Evolutionary conservation across 129 eudicot genomes (phyloP), one percentile per base, ranked within the genome.

Genomic region (Artemisia annua): DNA sequence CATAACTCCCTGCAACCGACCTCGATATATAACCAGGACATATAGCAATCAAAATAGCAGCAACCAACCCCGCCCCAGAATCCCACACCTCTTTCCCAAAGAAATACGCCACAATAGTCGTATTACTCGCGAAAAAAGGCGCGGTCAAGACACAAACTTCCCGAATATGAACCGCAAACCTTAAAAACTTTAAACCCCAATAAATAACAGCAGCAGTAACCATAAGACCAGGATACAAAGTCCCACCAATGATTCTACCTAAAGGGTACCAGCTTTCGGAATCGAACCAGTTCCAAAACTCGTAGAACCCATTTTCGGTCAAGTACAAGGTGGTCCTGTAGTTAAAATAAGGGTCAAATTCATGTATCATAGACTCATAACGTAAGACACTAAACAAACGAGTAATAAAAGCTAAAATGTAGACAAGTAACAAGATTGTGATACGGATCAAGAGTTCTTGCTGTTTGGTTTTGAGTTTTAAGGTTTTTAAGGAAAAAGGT

Each of bases 201-300:
- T 85, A 93, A 50, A 93, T 85, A 1, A 89, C 1, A 20, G 98
- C 98, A 3, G 98, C 98, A 5, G 98, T 93, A 53, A 93, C 96
- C 98, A 93, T 93, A 46, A 93, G 87, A 7, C 98, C 98, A 0
- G 98, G 98, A 49, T 93, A 93, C 0, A 93, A 87, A 1, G 98
- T 93, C 5, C 98, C 98, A 4, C 98, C 98, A 17, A 93, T 75
- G 57, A 93, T 89, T 32, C 98, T 69, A 1, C 98, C 98, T 7
- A 93, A 83, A 2, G 98, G 98, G 56, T 93, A 93, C 98, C 98
- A 93, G 63, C 95, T 87, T 81, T 93, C 96, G 0, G 87, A 89
- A 51, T 93, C 98, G 62, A 93, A 93, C 98, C 98, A 93, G 75
- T 93, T 93, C 98, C 98, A 93, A 57, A 93, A 93, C 58, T 93